These are phyloP conservation scores for Strobilomyces echinocephalus DNA, from an alignment of 768 basidiomycete species.

Conservation along the genomic window DNA sequence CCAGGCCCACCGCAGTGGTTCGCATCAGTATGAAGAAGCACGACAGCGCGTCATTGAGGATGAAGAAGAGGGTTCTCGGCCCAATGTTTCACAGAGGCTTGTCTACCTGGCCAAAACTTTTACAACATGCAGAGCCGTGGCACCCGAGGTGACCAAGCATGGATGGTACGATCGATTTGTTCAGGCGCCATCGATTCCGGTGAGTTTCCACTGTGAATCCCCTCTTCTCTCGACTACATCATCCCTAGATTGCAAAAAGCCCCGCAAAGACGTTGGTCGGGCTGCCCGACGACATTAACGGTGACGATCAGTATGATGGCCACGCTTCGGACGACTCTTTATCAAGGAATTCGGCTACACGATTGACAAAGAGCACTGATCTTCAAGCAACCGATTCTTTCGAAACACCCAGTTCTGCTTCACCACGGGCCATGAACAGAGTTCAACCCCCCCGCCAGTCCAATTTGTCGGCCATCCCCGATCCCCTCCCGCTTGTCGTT, in stretches of 20 bases:
- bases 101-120: conserved; percentile 47
- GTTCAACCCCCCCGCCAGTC: background rate
- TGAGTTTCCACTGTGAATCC: conserved; percentile 8
- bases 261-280: conserved; percentile 11
- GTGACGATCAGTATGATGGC: conserved; percentile 3
- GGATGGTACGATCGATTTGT: conserved; percentile 61
- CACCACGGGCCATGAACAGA: background rate
- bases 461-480: background rate
- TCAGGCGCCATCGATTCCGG: conserved; percentile 20
- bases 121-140: conserved; percentile 43
- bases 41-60: conserved; percentile 20
- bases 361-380: background rate
- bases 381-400: background rate
- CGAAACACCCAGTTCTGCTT: background rate
- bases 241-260: conserved; percentile 16
- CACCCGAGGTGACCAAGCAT: conserved; percentile 32
- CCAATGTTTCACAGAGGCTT: conserved; percentile 35
- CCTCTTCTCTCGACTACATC: background rate
- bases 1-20: conserved; percentile 23
- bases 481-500: background rate
- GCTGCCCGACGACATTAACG: conserved; percentile 7
- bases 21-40: conserved; percentile 13
- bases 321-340: background rate
- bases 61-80: conserved; percentile 35
- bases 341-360: background rate